Base-by-base conservation (phyloP, 331 rosid species). In the Rosa hybrid region DNA sequence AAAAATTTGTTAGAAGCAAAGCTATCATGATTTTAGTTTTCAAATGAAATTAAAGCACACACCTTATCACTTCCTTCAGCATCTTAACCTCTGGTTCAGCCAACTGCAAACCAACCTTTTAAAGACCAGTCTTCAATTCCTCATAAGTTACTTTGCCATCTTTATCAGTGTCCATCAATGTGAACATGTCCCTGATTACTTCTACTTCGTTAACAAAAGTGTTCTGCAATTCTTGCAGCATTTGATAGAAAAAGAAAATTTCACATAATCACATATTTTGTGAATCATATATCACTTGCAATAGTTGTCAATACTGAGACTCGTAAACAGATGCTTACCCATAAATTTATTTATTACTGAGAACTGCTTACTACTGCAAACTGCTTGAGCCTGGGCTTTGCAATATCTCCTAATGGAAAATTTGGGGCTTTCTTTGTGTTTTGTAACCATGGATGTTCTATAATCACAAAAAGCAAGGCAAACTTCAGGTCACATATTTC, bases 1-100 rank as follows among this genome's bases (percentile, higher is more conserved):
- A 27, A 49, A 16, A 8, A 27, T 0, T 30, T 30, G 56, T 12
- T 38, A 63, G 67, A 39, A 9, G n/a, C 5, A 54, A 53, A 53
- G 49, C 48, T 23, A 12, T 50, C 7, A 10, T 34, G 51, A 30
- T 17, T 25, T 16, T 49, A 27, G 27, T 51, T 54, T 12, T 41
- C 38, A 46, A 4, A 25, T 25, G 57, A 25, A 44, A 0, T 16
- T 59, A 14, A 7, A 45, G 57, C 18, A 27, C 30, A 27, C 20
- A 39, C 68, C 87, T 49, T 86, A 96, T 98, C 97, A 91, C 99
- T 83, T 96, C 99, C 99, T 93, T 96, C 76, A 96, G 87, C 97
- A 96, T 91, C 94, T 88, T 93, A 77, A 96, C 90, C 94, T 96
- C 99, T 39, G 98, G 92, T 86, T 96, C 99, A 41, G 90, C 99